Evolutionary conservation across 2,329 filamentous ascomycete species (phyloP).

Genomic region (Hypoxylon sp.): DNA sequence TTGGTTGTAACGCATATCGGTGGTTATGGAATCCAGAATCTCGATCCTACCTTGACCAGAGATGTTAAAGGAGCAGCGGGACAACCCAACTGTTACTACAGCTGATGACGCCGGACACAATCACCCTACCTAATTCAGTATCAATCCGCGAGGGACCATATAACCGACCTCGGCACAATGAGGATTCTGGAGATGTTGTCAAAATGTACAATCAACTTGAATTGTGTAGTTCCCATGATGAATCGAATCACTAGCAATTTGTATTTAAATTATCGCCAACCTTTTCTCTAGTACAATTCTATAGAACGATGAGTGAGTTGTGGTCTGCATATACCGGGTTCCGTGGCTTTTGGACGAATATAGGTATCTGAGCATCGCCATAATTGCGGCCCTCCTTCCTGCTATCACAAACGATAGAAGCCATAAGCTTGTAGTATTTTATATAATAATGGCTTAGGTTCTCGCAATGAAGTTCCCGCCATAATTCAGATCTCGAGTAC

Average conservation of each 20-base stretch:
- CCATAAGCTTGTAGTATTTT: not conserved
- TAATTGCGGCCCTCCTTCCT: not conserved
- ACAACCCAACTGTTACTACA: not conserved
- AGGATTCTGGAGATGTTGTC: not conserved
- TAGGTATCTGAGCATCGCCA: not conserved
- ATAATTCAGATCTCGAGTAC: not conserved
- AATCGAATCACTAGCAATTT: not conserved
- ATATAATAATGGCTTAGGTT: not conserved
- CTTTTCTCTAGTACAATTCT: not conserved
- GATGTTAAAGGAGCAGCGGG: not conserved
- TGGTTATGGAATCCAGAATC: not conserved
- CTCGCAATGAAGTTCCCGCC: not conserved
- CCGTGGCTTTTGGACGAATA: not conserved
- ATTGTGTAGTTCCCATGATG: not conserved
- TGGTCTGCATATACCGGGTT: no score
- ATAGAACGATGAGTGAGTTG: not conserved
- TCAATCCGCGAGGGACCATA: conserved; percentile 15
- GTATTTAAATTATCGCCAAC: not conserved
- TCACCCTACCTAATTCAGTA: conserved; percentile 14
- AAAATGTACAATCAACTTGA: not conserved
- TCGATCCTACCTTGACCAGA: not conserved
- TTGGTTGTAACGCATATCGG: not conserved
- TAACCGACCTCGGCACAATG: conserved; percentile 4
- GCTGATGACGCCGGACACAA: not conserved
- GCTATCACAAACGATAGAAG: not conserved